Base-by-base conservation (phyloP, 2,329 filamentous ascomycete species). In the Cladosporium cucumerinum region DNA sequence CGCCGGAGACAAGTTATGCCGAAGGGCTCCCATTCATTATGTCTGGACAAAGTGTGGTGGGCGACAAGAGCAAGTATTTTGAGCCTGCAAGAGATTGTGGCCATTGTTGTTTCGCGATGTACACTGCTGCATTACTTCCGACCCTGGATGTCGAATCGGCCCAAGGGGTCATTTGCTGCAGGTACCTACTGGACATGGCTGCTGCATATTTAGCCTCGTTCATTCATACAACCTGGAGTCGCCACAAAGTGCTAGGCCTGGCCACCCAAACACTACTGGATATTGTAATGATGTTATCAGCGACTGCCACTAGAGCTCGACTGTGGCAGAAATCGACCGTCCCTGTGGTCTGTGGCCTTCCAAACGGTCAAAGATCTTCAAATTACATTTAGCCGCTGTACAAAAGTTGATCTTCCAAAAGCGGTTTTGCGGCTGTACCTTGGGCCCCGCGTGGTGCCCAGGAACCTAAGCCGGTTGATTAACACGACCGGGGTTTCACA, bases 381-480 rank as follows among this genome's bases (percentile, higher is more conserved):
- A 16, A 21, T 23, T n/a, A 25, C 30, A 62, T 62, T 62, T 62
- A 62, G 60, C 60, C 60, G 60, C 49, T 34, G 36, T 36, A 30
- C 21, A 36, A 21, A n/a, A 61, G 34, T 55, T 12, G 49, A 62
- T 55, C 49, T 55, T 11, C 49, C 48, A 62, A 62, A 49, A 49
- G 16, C 12, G 32, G 48, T 30, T 25, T 36, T 62, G 49, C 34
- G 46, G 48, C 32, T 39, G 60, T 54, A 43, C 60, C 23, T 54
- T 54, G 60, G 34, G 21, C 60, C 60, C 49, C 60, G 60, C 60
- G 49, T 62, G 60, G 49, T 52, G 60, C 60, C 60, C 49, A 62
- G 55, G 55, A 58, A 58, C 34, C 36, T 58, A 58, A 58, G 60
- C 60, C 60, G 60, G 60, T 62, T 62, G 49, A 49, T 61, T 51